Base-by-base conservation (phyloP, 805 yeast genomes). In the Pichia nanzhaoensis region DNA sequence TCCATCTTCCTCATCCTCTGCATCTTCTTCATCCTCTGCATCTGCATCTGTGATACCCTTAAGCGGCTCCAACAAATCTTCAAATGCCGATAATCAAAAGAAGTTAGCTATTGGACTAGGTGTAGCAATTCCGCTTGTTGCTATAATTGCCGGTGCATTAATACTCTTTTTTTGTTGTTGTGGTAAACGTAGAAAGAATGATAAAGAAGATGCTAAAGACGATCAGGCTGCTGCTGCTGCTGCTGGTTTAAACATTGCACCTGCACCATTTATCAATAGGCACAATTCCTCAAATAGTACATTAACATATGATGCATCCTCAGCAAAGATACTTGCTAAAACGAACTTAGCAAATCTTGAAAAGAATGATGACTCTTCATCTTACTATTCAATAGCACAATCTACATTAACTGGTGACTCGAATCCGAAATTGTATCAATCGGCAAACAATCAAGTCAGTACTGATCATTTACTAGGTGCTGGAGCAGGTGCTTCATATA, bases 41-140 rank as follows among this genome's bases (percentile, higher is more conserved):
- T 47, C 65, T 2, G 38, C 69, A 14, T 3, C 32, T 14, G 41
- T 66, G 12, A 35, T 68, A 17, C 28, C 28, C 9, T 24, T 10
- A 24, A 24, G 9, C 6, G 10, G 10, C 10, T 19, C 32, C 4
- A 34, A 66, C 10, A 57, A 38, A 21, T 33, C 43, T n/a, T 19
- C 45, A 9, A 35, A 40, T 12, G 18, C 41, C 9, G 36, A 42
- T 30, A 41, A 21, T 27, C 41, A 45, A 37, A 82, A 75, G 52
- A 74, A 76, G 2, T 68, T 86, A n/a, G 96, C 95, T 0, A 84
- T 91, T 58, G 95, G 90, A 1, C 74, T 90, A 48, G 97, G 96
- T 45, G 90, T 85, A n/a, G 86, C 83, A 2, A 73, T 93, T 39
- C 95, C 96, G 1, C 58, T 74, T 0, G 65, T 77, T 3, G 73